Evolutionary conservation across 2,329 filamentous ascomycete genomes (phyloP).

Genomic region (Thielaviopsis ethacetica): DNA sequence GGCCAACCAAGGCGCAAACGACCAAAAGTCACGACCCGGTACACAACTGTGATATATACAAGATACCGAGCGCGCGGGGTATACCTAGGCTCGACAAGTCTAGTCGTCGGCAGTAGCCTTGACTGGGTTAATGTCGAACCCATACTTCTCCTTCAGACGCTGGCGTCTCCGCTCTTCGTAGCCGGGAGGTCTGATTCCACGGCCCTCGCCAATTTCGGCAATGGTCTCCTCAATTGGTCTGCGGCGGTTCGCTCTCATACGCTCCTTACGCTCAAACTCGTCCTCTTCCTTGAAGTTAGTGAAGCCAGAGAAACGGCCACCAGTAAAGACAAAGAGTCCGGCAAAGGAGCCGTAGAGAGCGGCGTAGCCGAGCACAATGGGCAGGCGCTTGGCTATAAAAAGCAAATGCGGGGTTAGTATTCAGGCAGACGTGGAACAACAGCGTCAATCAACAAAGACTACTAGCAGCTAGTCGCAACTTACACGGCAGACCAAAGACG

Average conservation of each 20-base stretch:
- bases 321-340: slow-evolving; percentile 51
- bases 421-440: neutral
- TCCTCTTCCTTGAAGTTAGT: slow-evolving; percentile 34
- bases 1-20: neutral
- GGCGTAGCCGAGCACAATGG: slow-evolving; percentile 54
- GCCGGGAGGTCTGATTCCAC: slow-evolving; percentile 66
- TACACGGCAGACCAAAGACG: slow-evolving; percentile 58
- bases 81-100: slow-evolving; percentile 4
- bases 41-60: neutral
- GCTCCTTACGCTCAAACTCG: slow-evolving; percentile 63
- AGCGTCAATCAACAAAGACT: neutral
- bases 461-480: slow-evolving; percentile 16
- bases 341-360: slow-evolving; percentile 37
- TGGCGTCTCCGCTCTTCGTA: slow-evolving; percentile 73
- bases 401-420: slow-evolving; percentile 2
- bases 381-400: slow-evolving; percentile 35
- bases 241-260: slow-evolving; percentile 55
- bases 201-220: slow-evolving; percentile 66
- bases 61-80: neutral
- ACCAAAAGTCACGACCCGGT: neutral
- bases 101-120: slow-evolving; percentile 29
- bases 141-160: slow-evolving; percentile 73
- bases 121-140: slow-evolving; percentile 62
- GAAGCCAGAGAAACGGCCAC: slow-evolving; percentile 28
- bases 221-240: slow-evolving; percentile 65